Base-by-base conservation (phyloP, 2,329 filamentous ascomycete species). In the Diaporthe sp. region DNA sequence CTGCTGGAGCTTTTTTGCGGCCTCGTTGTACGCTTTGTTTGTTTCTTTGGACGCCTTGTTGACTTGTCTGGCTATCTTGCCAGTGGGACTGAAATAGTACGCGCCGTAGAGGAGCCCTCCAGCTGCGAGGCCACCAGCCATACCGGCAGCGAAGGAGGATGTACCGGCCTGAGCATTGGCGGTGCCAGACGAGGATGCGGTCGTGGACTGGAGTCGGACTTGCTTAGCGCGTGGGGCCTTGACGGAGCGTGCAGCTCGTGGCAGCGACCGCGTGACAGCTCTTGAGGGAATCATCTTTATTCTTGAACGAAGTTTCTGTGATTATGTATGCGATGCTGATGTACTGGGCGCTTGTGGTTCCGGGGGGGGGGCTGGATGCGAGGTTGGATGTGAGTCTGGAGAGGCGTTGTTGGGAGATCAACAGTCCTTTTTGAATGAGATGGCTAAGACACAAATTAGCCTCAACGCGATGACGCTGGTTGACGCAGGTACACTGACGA, bases 1-100 rank as follows among this genome's bases (percentile, higher is more conserved):
- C 73, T 92, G 84, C 78, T 92, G 89, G 8, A 94, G 85, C 81
- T 91, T 91, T 78, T 91, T 85, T 46, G 89, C 88, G 1, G 92
- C 89, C 10, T 87, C 86, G 53, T 92, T 84, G 82, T 93, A 90
- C 80, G 93, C 91, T 72, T 86, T 84, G 81, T 92, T 89, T 3
- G 92, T 90, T 72, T 92, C 87, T 72, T 88, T 87, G 13, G 86
- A 85, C 4, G 87, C 74, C 31, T 68, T 75, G 75, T 76, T 76
- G 55, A 76, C 68, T 17, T 73, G 73, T 15, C 73, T 67, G 6
- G 86, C 68, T 2, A 76, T 46, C 70, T 77, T 85, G 75, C 85
- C 86, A 9, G 85, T 84, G 28, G 89, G 77, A 70, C 67, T 75
- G 65, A 67, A 55, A 5, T 61, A 51, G 74, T 76, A 77, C 37